Conservation (phyloP, 208 protist genomes). For the Leishmania major region DNA sequence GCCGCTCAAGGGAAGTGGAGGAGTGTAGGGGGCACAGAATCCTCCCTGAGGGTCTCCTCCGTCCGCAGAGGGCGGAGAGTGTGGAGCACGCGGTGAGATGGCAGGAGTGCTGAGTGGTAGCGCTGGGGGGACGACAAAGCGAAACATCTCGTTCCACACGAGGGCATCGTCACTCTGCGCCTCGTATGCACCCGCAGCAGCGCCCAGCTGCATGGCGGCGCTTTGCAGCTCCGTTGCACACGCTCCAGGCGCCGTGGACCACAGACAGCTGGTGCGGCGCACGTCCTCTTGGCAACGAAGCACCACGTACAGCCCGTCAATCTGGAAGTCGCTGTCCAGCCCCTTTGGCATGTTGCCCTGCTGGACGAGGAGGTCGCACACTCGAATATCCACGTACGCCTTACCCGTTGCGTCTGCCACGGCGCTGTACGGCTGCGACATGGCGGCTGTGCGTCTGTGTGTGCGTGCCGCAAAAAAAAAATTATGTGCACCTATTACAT, state of each 20-base stretch:
- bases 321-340: constrained; percentile 33
- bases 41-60: neutral
- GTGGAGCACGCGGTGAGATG: neutral
- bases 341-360: constrained; percentile 23
- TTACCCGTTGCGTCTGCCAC: neutral
- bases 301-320: constrained; percentile 69
- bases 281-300: constrained; percentile 44
- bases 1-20: neutral
- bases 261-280: constrained; percentile 47
- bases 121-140: constrained; percentile 11
- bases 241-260: neutral
- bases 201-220: neutral
- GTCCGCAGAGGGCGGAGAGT: neutral
- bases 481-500: neutral
- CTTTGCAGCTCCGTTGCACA: neutral
- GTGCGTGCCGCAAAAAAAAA: neutral
- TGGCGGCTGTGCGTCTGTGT: neutral
- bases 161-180: constrained; percentile 16
- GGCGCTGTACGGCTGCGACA: neutral
- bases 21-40: neutral
- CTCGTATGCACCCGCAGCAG: neutral
- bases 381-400: constrained; percentile 40
- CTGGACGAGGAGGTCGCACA: constrained; percentile 40
- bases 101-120: neutral
- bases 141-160: constrained; percentile 63